Evolutionary conservation across 805 yeast species (phyloP).

Genomic region (Debaryomyces castellii): DNA sequence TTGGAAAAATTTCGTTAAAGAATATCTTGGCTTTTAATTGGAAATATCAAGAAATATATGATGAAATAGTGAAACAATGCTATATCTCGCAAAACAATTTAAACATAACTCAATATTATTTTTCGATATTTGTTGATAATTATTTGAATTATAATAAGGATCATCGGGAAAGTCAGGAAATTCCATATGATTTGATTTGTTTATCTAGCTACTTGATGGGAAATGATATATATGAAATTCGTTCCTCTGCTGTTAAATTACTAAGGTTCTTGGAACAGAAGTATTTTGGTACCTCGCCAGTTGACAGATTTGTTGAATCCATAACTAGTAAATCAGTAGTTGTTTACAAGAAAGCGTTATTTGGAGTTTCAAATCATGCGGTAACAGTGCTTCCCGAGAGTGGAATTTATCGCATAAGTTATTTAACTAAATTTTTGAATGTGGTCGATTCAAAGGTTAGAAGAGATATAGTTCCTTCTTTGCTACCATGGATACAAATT

Average conservation of each 20-base stretch:
- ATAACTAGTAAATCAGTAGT: constrained; percentile 75
- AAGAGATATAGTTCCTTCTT: constrained; percentile 74
- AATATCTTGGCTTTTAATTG: constrained; percentile 65
- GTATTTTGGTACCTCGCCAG: constrained; percentile 44
- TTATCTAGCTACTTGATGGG: constrained; percentile 79
- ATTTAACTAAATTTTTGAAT: constrained; percentile 68
- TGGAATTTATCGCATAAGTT: constrained; percentile 63
- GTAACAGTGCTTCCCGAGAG: constrained; percentile 60
- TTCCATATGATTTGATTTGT: constrained; percentile 68
- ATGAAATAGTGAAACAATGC: constrained; percentile 70
- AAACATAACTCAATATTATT: constrained; percentile 65
- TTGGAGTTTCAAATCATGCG: constrained; percentile 72
- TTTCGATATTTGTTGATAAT: constrained; percentile 67
- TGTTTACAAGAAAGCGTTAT: constrained; percentile 83
- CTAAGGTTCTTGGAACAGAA: constrained; percentile 61
- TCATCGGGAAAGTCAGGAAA: constrained; percentile 35
- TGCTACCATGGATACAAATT: constrained; percentile 91
- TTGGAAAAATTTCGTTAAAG: constrained; percentile 71
- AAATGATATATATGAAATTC: constrained; percentile 62
- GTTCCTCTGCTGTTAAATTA: constrained; percentile 73
- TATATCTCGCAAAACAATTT: constrained; percentile 53
- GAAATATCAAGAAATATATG: constrained; percentile 48
- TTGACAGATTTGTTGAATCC: constrained; percentile 61
- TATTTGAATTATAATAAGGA: constrained; percentile 29
- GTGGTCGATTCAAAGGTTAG: constrained; percentile 56